These are phyloP conservation scores for Ascomycota sp. DNA, from an alignment of 2,329 filamentous ascomycete genomes.

Conservation along the genomic window DNA sequence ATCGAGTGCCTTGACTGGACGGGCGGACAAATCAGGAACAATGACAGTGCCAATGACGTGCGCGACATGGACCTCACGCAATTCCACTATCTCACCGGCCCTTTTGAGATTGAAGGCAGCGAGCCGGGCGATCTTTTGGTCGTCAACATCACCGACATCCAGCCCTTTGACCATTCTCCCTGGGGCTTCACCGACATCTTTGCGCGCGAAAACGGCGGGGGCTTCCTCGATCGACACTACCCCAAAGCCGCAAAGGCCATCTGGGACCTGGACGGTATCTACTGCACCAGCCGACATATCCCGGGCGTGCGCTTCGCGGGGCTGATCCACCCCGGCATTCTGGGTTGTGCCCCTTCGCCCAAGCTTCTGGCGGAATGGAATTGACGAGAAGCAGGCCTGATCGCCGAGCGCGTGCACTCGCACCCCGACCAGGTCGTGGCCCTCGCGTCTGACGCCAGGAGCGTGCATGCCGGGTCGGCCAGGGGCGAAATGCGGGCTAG, in stretches of 20 bases:
- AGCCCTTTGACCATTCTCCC: slow-evolving; percentile 65
- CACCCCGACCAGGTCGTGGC: slow-evolving; percentile 52
- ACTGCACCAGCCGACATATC: slow-evolving; percentile 71
- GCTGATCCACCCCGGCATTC: slow-evolving; percentile 77
- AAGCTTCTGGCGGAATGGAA: slow-evolving; percentile 72
- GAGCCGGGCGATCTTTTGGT: slow-evolving; percentile 70
- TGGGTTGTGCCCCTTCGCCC: slow-evolving; percentile 69
- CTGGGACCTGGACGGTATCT: slow-evolving; percentile 36
- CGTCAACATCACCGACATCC: slow-evolving; percentile 83
- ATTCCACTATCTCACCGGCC: slow-evolving; percentile 75
- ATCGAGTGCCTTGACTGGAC: slow-evolving; percentile 85
- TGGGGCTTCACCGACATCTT: slow-evolving; percentile 88
- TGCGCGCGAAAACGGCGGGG: slow-evolving; percentile 61
- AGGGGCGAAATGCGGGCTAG: slow-evolving; percentile 36
- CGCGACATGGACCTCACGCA: slow-evolving; percentile 66
- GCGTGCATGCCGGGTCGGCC: slow-evolving; percentile 51
- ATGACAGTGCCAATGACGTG: slow-evolving; percentile 77
- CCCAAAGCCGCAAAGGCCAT: slow-evolving; percentile 52
- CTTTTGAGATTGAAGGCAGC: slow-evolving; percentile 69
- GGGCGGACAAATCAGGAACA: slow-evolving; percentile 69
- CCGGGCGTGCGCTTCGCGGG: slow-evolving; percentile 75
- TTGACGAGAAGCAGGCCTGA: slow-evolving; percentile 59
- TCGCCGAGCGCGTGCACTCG: slow-evolving; percentile 32
- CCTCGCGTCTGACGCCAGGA: slow-evolving; percentile 50
- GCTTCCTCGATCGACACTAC: slow-evolving; percentile 75